Percentiles rank a stretch among this genome's conserved stretches.
Conservation (phyloP, 2,329 filamentous ascomycete species). For the Fusarium graminum region DNA sequence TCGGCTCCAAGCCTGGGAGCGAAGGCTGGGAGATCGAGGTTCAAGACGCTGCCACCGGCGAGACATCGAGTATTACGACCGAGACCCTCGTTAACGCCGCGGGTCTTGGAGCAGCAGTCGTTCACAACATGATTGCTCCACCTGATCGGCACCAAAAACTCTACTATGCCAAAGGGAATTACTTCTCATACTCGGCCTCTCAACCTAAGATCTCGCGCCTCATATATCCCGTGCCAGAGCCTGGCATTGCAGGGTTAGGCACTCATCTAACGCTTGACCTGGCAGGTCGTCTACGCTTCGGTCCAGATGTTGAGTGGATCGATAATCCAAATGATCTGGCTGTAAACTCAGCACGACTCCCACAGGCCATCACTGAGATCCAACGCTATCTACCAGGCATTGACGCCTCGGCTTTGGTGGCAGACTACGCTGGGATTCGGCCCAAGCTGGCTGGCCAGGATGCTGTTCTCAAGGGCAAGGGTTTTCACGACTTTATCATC, state of each 20-base stretch:
- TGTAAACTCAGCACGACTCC: constrained; percentile 73
- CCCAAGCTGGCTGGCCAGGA: constrained; percentile 79
- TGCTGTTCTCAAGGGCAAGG: constrained; percentile 72
- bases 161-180: constrained; percentile 93
- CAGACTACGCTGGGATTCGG: constrained; percentile 93
- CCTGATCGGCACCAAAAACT: constrained; percentile 67
- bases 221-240: constrained; percentile 87
- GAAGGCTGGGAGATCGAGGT: constrained; percentile 78
- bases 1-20: constrained; percentile 59
- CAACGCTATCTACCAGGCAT: constrained; percentile 81
- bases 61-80: constrained; percentile 72
- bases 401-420: constrained; percentile 72
- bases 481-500: constrained; percentile 89
- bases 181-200: constrained; percentile 84
- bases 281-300: constrained; percentile 86
- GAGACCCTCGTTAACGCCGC: constrained; percentile 88
- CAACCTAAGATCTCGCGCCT: constrained; percentile 76
- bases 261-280: constrained; percentile 95
- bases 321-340: constrained; percentile 76
- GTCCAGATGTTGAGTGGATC: constrained; percentile 96
- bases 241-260: constrained; percentile 85
- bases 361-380: constrained; percentile 79
- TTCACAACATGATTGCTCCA: constrained; percentile 87
- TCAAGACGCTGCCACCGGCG: constrained; percentile 60
- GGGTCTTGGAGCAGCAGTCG: constrained; percentile 79